phyloP scores from a whole-genome alignment of 1,284 basidiomycete genomes.

The Taiwanofungus camphoratus region DNA sequence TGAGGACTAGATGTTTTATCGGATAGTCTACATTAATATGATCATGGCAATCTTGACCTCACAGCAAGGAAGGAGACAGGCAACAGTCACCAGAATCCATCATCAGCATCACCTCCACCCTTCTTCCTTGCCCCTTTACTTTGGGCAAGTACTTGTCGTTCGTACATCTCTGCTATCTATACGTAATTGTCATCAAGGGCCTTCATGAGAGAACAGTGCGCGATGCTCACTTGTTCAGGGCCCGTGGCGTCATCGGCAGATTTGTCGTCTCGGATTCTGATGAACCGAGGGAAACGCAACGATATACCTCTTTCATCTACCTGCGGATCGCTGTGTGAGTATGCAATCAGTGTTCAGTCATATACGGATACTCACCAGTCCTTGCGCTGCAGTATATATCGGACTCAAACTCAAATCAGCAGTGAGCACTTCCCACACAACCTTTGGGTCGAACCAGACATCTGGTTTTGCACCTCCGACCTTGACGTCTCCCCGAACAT shows the following conservation, averaged over 20 bases:
- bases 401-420: slow-evolving; percentile 97
- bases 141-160: slow-evolving; percentile 80
- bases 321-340: slow-evolving; percentile 32
- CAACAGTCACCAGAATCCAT: slow-evolving; percentile 78
- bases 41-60: background rate
- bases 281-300: slow-evolving; percentile 92
- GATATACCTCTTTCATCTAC: slow-evolving; percentile 89
- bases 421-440: slow-evolving; percentile 98
- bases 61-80: background rate
- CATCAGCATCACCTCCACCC: slow-evolving; percentile 66
- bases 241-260: slow-evolving; percentile 86
- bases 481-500: slow-evolving; percentile 74
- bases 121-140: slow-evolving; percentile 61
- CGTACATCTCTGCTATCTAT: slow-evolving; percentile 94
- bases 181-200: slow-evolving; percentile 18
- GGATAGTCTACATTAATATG: background rate
- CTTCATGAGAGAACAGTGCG: background rate
- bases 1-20: slow-evolving; percentile 7
- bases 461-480: slow-evolving; percentile 90
- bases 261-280: slow-evolving; percentile 92
- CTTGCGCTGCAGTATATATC: slow-evolving; percentile 95
- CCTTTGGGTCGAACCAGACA: slow-evolving; percentile 90
- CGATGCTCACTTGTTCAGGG: slow-evolving; percentile 71
- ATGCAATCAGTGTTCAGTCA: slow-evolving; percentile 2
- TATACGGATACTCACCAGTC: slow-evolving; percentile 57